Evolutionary conservation across 73 alveolate genomes (phyloP).

Genomic region (Paramecium tetraurelia): DNA sequence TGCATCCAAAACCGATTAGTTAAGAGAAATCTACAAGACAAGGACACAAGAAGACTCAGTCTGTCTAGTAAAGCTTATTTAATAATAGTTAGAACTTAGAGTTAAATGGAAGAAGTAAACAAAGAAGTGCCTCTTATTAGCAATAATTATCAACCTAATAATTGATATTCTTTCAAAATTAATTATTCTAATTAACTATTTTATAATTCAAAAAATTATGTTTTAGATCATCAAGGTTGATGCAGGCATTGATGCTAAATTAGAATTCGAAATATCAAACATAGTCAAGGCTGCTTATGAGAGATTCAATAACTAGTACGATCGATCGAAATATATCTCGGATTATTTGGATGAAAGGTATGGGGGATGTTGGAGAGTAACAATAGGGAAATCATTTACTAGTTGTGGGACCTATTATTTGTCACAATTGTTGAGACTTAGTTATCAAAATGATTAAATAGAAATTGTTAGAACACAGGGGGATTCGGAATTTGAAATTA

Average conservation of each 20-base stretch:
- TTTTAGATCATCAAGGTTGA: neutral
- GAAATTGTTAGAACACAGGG: constrained; percentile 53
- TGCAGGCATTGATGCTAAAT: constrained; percentile 15
- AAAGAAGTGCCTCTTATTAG: neutral
- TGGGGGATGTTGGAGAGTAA: constrained; percentile 55
- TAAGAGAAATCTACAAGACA: neutral
- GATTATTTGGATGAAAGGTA: constrained; percentile 12
- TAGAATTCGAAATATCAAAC: neutral
- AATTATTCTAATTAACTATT: neutral
- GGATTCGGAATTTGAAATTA: constrained; percentile 30
- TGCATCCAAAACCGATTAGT: neutral
- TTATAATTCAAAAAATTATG: neutral
- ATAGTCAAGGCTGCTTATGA: constrained; percentile 26
- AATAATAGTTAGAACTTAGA: neutral
- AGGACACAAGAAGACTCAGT: neutral
- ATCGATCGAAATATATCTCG: constrained; percentile 17
- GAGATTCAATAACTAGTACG: neutral
- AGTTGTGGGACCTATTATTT: constrained; percentile 41
- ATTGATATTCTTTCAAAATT: neutral
- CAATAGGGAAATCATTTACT: constrained; percentile 7
- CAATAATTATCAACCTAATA: neutral
- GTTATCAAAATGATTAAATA: constrained; percentile 17
- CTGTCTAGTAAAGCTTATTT: neutral
- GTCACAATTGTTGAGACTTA: neutral
- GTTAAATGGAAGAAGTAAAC: neutral